Conservation (phyloP, 495 filamentous ascomycete genomes). For the Penicillium manginii region DNA sequence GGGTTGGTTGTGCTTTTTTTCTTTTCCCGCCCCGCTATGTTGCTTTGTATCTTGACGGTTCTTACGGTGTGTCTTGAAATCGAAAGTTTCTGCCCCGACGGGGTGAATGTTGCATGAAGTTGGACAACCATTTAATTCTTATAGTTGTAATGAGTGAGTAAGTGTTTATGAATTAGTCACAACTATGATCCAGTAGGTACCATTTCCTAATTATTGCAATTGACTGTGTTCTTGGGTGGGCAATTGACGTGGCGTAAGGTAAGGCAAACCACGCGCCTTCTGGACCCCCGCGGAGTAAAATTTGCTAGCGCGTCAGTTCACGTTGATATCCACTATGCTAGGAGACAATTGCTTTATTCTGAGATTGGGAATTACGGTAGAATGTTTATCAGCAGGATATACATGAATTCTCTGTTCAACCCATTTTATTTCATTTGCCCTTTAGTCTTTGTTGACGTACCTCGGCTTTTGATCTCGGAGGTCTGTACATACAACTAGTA, state of each 20-base stretch:
- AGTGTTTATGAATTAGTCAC: background rate
- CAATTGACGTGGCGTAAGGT: slow-evolving; percentile 5
- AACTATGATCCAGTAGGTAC: background rate
- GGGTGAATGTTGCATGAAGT: no score
- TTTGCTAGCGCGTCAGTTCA: slow-evolving; percentile 6
- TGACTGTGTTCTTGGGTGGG: background rate
- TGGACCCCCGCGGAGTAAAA: slow-evolving; percentile 10
- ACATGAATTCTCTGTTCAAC: background rate
- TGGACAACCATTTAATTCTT: no score
- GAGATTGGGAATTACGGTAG: background rate
- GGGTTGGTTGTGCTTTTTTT: background rate
- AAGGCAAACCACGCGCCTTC: slow-evolving; percentile 6
- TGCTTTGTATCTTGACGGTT: slow-evolving; percentile 8
- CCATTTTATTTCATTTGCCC: background rate
- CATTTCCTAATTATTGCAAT: background rate
- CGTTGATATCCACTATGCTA: slow-evolving; percentile 1
- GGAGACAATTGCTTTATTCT: background rate
- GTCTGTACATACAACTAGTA: background rate
- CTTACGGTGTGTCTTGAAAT: slow-evolving; percentile 2
- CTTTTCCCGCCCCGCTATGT: background rate
- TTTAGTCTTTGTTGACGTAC: background rate
- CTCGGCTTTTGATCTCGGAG: background rate
- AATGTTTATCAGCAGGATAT: background rate
- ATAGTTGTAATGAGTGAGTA: background rate
- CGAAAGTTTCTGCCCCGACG: background rate